phyloP scores from a whole-genome alignment of 2,329 filamentous ascomycete species.

The Fusarium sacchari region DNA sequence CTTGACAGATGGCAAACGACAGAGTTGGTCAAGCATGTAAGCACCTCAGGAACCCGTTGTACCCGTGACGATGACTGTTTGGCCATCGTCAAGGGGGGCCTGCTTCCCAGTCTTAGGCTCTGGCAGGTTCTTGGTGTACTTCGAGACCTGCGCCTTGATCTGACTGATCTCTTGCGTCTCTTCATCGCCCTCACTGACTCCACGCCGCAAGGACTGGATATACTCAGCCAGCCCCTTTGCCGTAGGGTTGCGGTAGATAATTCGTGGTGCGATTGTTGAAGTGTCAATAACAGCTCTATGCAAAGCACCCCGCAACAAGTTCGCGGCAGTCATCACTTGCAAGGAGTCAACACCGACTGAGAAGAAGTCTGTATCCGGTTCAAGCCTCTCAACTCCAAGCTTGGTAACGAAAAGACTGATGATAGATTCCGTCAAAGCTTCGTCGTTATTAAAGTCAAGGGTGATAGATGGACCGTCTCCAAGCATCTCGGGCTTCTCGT shows the following conservation, averaged over 20 bases:
- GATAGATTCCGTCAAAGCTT: background rate
- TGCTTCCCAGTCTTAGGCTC: fast-evolving
- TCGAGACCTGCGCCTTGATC: background rate
- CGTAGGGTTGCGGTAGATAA: background rate
- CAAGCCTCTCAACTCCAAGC: background rate
- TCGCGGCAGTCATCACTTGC: background rate
- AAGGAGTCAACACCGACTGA: background rate
- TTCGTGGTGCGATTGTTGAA: fast-evolving
- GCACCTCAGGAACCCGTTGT: background rate
- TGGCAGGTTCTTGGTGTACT: background rate
- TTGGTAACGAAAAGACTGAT: background rate
- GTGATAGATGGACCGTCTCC: fast-evolving
- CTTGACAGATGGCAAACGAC: background rate
- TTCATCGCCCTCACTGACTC: fast-evolving
- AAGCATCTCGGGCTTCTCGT: background rate
- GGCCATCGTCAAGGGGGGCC: fast-evolving
- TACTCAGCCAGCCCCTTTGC: background rate
- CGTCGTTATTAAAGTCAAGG: background rate
- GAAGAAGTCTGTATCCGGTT: background rate
- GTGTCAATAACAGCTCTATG: fast-evolving
- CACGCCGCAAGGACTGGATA: background rate
- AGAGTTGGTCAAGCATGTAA: constrained; percentile 3
- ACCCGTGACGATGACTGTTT: background rate
- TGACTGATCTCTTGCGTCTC: background rate
- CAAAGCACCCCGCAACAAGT: background rate